These are phyloP conservation scores for Microbotryum silenes-acaulis DNA, from an alignment of 1,284 basidiomycete genomes.

Conservation along the genomic window DNA sequence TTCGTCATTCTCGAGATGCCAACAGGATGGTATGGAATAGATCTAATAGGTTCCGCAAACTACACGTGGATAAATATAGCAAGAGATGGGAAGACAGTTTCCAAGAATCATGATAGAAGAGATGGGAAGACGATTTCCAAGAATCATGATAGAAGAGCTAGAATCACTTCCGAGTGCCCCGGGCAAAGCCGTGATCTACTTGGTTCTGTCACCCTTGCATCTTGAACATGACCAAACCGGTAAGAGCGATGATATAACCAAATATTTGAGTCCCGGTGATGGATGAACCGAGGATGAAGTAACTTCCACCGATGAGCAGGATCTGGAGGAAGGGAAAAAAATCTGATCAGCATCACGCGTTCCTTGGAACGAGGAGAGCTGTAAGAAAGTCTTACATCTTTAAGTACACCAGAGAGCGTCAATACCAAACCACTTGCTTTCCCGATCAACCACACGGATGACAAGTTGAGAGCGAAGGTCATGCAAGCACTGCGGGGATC, in stretches of 20 bases:
- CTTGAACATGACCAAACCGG: too few relatives aligned
- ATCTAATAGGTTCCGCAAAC: too few relatives aligned
- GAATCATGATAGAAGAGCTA: too few relatives aligned
- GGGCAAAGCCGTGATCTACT: too few relatives aligned
- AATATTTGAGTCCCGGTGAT: conserved; percentile 80
- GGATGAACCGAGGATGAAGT: conserved; percentile 67
- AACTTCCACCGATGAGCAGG: conserved; percentile 80
- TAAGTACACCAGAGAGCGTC: conserved; percentile 85
- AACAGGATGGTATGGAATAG: too few relatives aligned
- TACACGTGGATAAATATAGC: too few relatives aligned
- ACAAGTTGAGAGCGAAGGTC: conserved; percentile 85
- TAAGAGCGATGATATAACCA: conserved; percentile 46
- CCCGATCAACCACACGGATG: conserved; percentile 89
- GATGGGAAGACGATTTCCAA: too few relatives aligned
- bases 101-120: too few relatives aligned
- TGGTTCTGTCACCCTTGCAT: too few relatives aligned
- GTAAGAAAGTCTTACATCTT: conserved; percentile 3
- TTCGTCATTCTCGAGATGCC: too few relatives aligned
- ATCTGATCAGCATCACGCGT: not conserved
- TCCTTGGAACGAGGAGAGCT: not conserved
- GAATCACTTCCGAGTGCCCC: too few relatives aligned
- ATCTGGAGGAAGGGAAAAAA: conserved; percentile 53
- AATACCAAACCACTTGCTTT: conserved; percentile 79
- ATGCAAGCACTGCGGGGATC: conserved; percentile 74
- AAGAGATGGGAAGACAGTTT: too few relatives aligned